Base-by-base conservation (phyloP, 2,329 filamentous ascomycete species). In the Monosporascus sp. region DNA sequence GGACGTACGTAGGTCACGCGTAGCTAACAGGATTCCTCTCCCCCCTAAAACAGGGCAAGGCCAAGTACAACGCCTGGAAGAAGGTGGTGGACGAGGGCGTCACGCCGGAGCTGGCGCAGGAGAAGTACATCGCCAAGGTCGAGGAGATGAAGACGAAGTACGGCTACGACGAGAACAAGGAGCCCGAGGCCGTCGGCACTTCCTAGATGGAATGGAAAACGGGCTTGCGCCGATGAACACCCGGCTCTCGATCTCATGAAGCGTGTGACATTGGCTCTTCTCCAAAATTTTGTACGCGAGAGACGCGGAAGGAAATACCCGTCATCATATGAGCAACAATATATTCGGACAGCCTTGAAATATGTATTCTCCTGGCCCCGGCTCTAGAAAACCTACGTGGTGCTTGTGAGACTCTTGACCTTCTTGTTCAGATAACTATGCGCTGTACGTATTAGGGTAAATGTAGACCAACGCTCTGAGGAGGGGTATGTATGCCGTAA, bases 1-100 rank as follows among this genome's bases (percentile, higher is more conserved):
- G 14, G 11, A 35, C 31, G 5, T 35, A 35, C 31, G 31, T 11
- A 35, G 27, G 31, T 35, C 9, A 14, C 14, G 31, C 5, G 31
- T 35, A 31, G 3, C 37, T 36, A 39, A 49, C 35, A 35, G 18
- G 38, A 37, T 37, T 22, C 24, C 8, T 11, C 27, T 31, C 48
- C 38, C 39, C 7, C 7, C 45, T 24, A 22, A 54, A 50, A 61
- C 63, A 90, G 88, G 84, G 77, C 74, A 95, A 94, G 77, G 83
- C 83, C 65, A 96, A 95, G 81, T 82, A 86, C 75, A 80, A 78
- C 64, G 83, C 87, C 51, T 96, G 90, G 90, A 75, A 90, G 73
- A 80, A 85, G 67, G 65, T 85, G 57, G 81, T 83, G 65, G 81
- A 91, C 57, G 79, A 85, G 55, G 82, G 79, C 49, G 68, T 84